These are phyloP conservation scores for Xylariaceae sp. DNA, from an alignment of 2,329 filamentous ascomycete genomes.

Conservation along the genomic window DNA sequence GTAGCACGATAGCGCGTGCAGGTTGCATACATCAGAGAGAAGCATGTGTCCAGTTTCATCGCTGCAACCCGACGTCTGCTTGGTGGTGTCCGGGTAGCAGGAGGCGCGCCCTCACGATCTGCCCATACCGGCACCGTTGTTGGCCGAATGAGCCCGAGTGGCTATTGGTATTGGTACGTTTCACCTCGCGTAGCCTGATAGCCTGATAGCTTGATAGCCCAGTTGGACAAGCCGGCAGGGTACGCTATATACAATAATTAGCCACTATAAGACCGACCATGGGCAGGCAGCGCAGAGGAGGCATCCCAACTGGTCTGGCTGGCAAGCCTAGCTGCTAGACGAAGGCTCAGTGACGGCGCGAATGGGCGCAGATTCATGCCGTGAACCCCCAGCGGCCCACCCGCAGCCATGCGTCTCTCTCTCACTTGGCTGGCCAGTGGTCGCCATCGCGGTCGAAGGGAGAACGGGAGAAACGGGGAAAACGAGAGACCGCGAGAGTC, in stretches of 20 bases:
- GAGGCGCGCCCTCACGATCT: constrained; percentile 17
- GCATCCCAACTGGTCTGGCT: background rate
- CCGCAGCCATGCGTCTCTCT: constrained; percentile 17
- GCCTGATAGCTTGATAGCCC: constrained; percentile 16
- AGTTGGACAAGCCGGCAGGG: constrained; percentile 10
- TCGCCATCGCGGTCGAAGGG: constrained; percentile 9
- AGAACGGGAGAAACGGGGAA: background rate
- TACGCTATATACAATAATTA: background rate
- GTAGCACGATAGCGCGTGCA: constrained; percentile 19
- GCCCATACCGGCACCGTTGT: constrained; percentile 18
- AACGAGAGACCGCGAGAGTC: background rate
- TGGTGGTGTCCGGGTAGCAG: constrained; percentile 16
- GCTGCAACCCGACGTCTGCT: constrained; percentile 17
- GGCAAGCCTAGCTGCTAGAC: constrained; percentile 8
- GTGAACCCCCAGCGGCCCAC: constrained; percentile 29
- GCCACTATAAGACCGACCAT: constrained; percentile 5
- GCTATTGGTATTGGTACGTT: constrained; percentile 16
- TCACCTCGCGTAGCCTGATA: constrained; percentile 17
- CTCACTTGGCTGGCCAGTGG: constrained; percentile 14
- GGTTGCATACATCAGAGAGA: constrained; percentile 15
- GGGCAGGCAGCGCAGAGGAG: background rate
- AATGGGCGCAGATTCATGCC: constrained; percentile 23
- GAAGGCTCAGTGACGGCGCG: constrained; percentile 10
- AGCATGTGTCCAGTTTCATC: constrained; percentile 15
- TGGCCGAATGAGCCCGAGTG: constrained; percentile 7